phyloP scores from a whole-genome alignment of 2,329 filamentous ascomycete species.

The Tolypocladium pustulatum region DNA sequence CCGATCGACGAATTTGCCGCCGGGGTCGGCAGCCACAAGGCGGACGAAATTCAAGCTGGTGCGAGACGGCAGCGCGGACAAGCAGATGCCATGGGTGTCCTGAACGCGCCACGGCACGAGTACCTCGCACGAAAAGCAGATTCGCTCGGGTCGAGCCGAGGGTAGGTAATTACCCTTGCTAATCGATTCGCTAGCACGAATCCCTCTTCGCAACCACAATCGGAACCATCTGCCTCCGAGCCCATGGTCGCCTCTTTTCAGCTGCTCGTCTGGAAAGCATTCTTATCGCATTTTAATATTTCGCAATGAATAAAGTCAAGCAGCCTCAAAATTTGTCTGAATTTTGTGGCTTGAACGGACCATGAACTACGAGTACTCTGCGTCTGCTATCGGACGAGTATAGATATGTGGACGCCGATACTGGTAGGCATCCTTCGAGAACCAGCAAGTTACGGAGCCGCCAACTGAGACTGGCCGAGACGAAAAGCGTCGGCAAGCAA shows the following conservation, averaged over 20 bases:
- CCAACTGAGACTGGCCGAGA: not conserved
- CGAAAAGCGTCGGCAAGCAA: not conserved
- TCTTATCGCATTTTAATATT: not conserved
- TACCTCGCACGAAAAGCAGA: not conserved
- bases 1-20: not conserved
- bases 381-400: not conserved
- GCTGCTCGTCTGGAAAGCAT: not conserved
- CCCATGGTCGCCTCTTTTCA: not conserved
- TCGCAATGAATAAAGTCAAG: too few species aligned
- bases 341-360: not conserved
- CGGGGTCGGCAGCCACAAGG: not conserved
- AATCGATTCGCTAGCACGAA: not conserved
- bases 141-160: not conserved
- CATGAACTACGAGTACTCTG: not conserved
- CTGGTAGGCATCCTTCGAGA: not conserved
- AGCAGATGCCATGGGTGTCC: not conserved
- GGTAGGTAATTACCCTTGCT: not conserved
- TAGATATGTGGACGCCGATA: not conserved
- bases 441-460: not conserved
- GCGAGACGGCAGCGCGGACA: not conserved
- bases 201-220: not conserved
- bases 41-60: not conserved
- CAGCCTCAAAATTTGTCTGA: not conserved
- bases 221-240: not conserved
- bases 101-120: not conserved